A percentile compares a stretch with the other conserved stretches of the same genome.
These are phyloP conservation scores for Arxiozyma bovina DNA, from an alignment of 1,139 yeast species.

Conservation along the genomic window DNA sequence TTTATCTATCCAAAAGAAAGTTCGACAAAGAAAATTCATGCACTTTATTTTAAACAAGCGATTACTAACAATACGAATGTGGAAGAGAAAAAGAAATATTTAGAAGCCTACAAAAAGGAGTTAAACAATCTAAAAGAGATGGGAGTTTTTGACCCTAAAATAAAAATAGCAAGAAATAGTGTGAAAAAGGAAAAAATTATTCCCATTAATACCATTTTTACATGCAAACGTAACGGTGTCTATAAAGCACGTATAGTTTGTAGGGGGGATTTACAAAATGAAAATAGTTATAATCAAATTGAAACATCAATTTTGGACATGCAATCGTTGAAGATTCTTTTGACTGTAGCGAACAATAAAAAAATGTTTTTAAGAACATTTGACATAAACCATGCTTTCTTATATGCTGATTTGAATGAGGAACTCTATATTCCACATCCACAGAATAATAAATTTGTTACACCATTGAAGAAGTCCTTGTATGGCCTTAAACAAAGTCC, in stretches of 20 bases:
- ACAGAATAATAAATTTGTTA: background rate
- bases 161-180: background rate
- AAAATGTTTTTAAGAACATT: constrained; percentile 2
- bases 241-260: background rate
- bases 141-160: constrained; percentile 1
- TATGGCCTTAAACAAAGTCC: constrained; percentile 8
- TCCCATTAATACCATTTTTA: constrained; percentile 1
- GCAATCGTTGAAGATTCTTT: constrained; percentile 4
- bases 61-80: constrained; percentile 3
- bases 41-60: constrained; percentile 1
- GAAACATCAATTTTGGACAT: background rate
- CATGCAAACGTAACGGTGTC: background rate
- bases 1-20: background rate
- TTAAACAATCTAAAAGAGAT: constrained; percentile 1
- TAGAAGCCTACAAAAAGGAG: constrained; percentile 4
- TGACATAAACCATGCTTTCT: constrained; percentile 6
- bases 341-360: constrained; percentile 6
- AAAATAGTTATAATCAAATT: background rate
- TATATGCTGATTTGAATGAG: constrained; percentile 6
- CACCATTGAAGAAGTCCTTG: constrained; percentile 3
- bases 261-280: background rate
- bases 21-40: background rate
- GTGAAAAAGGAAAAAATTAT: background rate
- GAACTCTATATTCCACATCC: constrained; percentile 5
- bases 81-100: background rate